A percentile compares a stretch with the other conserved stretches of the same genome.
phyloP scores from a whole-genome alignment of 805 yeast genomes.

The Zygosaccharomyces pseudorouxii region DNA sequence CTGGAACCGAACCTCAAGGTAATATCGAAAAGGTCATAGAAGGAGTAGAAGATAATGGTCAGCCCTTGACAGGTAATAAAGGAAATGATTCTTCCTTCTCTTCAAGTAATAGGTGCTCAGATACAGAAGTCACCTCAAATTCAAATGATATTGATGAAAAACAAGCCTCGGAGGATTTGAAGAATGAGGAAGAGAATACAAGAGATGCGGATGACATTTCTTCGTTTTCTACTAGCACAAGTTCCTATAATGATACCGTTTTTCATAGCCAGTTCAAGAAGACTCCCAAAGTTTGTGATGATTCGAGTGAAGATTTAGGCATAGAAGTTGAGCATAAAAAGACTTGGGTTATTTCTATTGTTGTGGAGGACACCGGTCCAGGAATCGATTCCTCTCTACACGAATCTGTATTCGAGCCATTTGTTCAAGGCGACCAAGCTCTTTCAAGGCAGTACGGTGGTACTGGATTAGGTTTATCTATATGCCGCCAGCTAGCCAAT shows the following conservation, averaged over 20 bases:
- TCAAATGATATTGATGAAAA: constrained; percentile 8
- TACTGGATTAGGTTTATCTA: constrained; percentile 86
- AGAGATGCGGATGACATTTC: constrained; percentile 16
- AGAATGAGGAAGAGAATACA: constrained; percentile 8
- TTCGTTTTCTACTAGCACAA: constrained; percentile 24
- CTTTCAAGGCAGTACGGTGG: constrained; percentile 90
- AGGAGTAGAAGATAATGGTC: neutral
- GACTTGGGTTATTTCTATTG: constrained; percentile 44
- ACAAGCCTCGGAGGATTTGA: constrained; percentile 5
- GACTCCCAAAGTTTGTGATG: constrained; percentile 22
- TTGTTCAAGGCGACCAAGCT: constrained; percentile 95
- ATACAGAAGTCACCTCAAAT: constrained; percentile 4
- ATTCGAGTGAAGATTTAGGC: constrained; percentile 22
- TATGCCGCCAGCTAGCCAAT: constrained; percentile 83
- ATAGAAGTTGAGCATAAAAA: constrained; percentile 26
- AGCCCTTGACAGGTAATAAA: neutral
- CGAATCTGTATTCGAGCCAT: constrained; percentile 87
- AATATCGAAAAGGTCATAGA: constrained; percentile 1
- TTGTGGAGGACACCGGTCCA: constrained; percentile 88
- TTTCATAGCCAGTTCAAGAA: constrained; percentile 42
- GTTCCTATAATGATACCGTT: constrained; percentile 42
- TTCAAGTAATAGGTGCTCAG: constrained; percentile 4
- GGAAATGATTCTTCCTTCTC: neutral
- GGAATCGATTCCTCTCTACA: constrained; percentile 85
- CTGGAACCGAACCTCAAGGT: constrained; percentile 19